Conservation (phyloP, 176 grass and related monocot genomes). For the Phoenix dactylifera region DNA sequence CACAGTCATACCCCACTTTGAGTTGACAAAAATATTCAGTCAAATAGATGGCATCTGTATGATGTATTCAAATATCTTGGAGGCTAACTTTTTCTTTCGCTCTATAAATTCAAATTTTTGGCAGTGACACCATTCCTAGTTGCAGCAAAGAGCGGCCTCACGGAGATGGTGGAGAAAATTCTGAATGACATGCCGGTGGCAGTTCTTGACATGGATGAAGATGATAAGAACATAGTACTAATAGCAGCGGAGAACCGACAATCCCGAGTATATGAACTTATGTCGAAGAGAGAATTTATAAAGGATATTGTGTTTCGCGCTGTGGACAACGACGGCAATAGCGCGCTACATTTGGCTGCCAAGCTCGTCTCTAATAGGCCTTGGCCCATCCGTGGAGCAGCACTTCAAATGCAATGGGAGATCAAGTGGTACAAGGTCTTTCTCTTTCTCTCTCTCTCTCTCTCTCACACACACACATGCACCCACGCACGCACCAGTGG, state of each 20-base stretch:
- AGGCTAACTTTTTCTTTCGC: too few relatives aligned
- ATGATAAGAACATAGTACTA: conserved; percentile 21
- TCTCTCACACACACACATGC: too few relatives aligned
- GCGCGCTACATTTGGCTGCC: conserved; percentile 16
- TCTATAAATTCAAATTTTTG: too few relatives aligned
- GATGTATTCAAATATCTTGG: too few relatives aligned
- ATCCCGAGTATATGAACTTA: not conserved
- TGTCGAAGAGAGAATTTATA: not conserved
- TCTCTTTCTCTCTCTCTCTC: too few relatives aligned
- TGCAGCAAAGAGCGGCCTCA: conserved; percentile 20
- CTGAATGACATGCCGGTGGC: conserved; percentile 6
- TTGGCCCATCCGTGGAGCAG: conserved; percentile 12
- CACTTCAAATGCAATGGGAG: conserved; percentile 30
- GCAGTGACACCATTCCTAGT: conserved; percentile 15
- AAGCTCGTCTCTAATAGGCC: not conserved
- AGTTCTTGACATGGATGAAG: not conserved
- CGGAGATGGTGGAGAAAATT: conserved; percentile 13
- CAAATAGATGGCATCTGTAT: too few relatives aligned
- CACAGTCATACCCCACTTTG: too few relatives aligned
- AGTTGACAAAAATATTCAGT: too few relatives aligned
- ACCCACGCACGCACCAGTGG: too few relatives aligned
- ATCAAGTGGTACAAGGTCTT: conserved; percentile 27
- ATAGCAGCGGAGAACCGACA: conserved; percentile 13
- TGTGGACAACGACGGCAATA: conserved; percentile 14
- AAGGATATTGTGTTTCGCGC: too few relatives aligned